These are phyloP conservation scores for Russula earlei DNA, from an alignment of 768 basidiomycete genomes.

Conservation along the genomic window DNA sequence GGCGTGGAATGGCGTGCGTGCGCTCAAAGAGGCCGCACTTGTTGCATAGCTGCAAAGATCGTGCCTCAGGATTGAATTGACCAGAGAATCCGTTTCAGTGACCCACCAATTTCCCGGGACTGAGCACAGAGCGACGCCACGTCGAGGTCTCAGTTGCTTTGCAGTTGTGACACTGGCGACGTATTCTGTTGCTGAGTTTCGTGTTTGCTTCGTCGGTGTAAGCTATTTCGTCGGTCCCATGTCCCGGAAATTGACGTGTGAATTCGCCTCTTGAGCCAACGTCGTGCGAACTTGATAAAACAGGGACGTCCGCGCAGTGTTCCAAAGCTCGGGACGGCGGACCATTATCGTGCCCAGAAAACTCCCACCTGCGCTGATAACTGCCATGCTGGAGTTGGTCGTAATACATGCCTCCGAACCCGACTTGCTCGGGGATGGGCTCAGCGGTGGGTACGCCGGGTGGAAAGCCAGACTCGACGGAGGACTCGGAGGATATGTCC, in stretches of 20 bases:
- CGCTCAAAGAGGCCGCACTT: constrained; percentile 77
- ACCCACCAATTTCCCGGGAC: constrained; percentile 62
- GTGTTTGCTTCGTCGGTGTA: constrained; percentile 73
- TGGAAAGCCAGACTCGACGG: background rate
- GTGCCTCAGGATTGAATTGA: background rate
- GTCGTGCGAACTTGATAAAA: background rate
- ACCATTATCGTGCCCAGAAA: background rate
- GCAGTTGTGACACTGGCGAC: constrained; percentile 74
- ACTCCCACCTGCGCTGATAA: constrained; percentile 3
- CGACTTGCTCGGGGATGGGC: background rate
- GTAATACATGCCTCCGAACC: constrained; percentile 3
- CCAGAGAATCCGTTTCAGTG: background rate
- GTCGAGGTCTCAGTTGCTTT: constrained; percentile 77
- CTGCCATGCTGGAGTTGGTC: background rate
- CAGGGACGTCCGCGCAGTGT: background rate
- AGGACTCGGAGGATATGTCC: constrained; percentile 10
- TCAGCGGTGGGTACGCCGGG: background rate
- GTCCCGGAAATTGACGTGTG: background rate
- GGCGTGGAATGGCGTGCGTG: constrained; percentile 66
- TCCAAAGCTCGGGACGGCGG: background rate
- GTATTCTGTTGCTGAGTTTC: constrained; percentile 66
- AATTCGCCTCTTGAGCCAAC: background rate
- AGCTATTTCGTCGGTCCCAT: background rate
- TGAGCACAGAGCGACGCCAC: constrained; percentile 67
- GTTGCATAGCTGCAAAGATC: constrained; percentile 26